Evolutionary conservation across 257 asterid genomes (phyloP), one percentile per base, ranked within the genome.

Genomic region (Asclepias syriaca): DNA sequence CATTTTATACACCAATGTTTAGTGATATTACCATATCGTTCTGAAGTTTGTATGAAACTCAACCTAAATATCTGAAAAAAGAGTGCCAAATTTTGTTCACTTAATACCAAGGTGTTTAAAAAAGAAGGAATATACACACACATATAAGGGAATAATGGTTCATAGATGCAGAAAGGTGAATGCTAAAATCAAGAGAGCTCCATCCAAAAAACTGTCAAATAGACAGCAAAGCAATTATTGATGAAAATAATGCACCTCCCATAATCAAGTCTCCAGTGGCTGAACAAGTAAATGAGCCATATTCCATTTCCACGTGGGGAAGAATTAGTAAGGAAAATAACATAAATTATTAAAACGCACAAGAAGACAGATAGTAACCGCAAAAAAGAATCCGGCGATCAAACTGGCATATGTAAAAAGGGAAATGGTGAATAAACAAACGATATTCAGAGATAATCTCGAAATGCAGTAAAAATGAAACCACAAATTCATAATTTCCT

Each of bases 141-240:
- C 10, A 43, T 43, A 43, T 43, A 43, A 15, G 32, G n/a, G 66
- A 2, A 29, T 29, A 29, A 12, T 5, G 2, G 11, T 14, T 15
- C 21, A 11, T 29, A 15, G 21, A 29, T 60, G 1, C 45, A 32
- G 66, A 60, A 27, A 22, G 2, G 5, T 6, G n/a, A 34, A 5
- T 61, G 46, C 48, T 61, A 16, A 32, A 61, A 61, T 39, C 67
- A 61, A 61, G 46, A 61, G 43, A 61, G 46, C 48, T 61, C 46
- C 45, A 8, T 13, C 46, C 18, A 3, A 32, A 16, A 34, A 32
- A 21, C 3, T 19, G 67, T 2, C 11, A 8, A 32, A 61, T 16
- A 61, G 6, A 13, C 8, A 15, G 37, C 18, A 21, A 61, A 34
- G 18, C 19, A 21, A 61, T 15, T 60, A 32, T 15, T 16, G 32